Conservation (phyloP, 139 green algal species). For the Asterochloris sp. region DNA sequence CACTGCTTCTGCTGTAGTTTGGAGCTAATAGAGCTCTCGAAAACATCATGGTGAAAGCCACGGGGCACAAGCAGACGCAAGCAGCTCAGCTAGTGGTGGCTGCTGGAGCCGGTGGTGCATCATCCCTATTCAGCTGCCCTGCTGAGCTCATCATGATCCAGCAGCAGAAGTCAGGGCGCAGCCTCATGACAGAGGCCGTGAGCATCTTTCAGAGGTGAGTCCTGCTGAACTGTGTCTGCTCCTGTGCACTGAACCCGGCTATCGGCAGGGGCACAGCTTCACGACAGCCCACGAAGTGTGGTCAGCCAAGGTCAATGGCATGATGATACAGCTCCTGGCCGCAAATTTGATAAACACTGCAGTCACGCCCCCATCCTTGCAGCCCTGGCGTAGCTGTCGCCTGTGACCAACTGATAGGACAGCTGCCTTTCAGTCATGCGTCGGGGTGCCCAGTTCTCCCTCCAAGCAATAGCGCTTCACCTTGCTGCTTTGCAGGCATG, state of each 20-base stretch:
- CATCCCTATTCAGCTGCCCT: constrained; percentile 64
- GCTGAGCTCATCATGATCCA: constrained; percentile 91
- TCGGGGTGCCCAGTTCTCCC: background rate
- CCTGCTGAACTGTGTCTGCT: constrained; percentile 26
- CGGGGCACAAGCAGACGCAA: constrained; percentile 2
- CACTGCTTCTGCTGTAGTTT: background rate
- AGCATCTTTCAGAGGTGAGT: constrained; percentile 45
- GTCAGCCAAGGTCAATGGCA: too few relatives aligned
- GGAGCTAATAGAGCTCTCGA: constrained; percentile 6
- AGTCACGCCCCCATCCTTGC: too few relatives aligned
- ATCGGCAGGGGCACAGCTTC: background rate
- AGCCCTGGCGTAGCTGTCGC: too few relatives aligned
- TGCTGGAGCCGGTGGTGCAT: constrained; percentile 53
- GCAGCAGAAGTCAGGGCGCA: constrained; percentile 71
- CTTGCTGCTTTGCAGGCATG: background rate
- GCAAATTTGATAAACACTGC: background rate
- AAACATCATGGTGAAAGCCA: background rate
- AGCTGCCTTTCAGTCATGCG: background rate
- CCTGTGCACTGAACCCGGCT: background rate
- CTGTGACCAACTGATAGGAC: background rate
- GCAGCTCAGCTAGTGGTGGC: constrained; percentile 33
- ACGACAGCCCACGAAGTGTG: background rate
- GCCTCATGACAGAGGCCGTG: constrained; percentile 42
- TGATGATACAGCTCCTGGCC: background rate
- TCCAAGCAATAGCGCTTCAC: background rate